phyloP scores from a whole-genome alignment of 371 early-diverging fungal genomes.

The Apophysomyces ossiformis region DNA sequence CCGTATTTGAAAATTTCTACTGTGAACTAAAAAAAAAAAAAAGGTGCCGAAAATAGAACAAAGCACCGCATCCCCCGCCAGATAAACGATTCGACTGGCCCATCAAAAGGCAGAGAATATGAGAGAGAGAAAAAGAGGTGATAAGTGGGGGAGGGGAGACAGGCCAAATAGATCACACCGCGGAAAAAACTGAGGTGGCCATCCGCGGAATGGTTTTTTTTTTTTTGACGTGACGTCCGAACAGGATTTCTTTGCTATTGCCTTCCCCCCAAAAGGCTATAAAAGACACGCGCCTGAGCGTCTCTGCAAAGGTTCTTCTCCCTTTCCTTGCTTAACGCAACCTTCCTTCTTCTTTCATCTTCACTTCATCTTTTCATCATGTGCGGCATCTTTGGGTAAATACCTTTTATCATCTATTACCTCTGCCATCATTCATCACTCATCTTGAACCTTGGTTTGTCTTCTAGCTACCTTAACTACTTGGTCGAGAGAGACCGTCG shows the following conservation, averaged over 20 bases:
- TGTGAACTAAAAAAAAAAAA: not conserved
- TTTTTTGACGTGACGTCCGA: conserved; percentile 10
- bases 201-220: conserved; percentile 1
- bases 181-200: conserved; percentile 2
- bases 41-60: conserved; percentile 5
- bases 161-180: not conserved
- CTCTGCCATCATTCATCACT: not conserved
- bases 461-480: conserved; percentile 77
- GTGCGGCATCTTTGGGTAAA: conserved; percentile 96
- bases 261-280: not conserved
- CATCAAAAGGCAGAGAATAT: not conserved
- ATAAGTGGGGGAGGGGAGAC: not conserved
- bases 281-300: conserved; percentile 10
- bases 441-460: not conserved
- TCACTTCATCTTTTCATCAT: conserved; percentile 52
- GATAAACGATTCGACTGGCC: not conserved
- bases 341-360: conserved; percentile 7
- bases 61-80: conserved; percentile 7
- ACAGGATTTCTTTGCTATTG: not conserved
- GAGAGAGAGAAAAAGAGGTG: not conserved
- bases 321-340: conserved; percentile 14
- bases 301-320: conserved; percentile 13
- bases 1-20: conserved; percentile 8
- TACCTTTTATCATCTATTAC: not conserved
- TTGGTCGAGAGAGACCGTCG: conserved; percentile 79